Percentiles rank a stretch among this genome's conserved stretches.
Evolutionary conservation across 805 yeast species (phyloP).

Genomic region (Candida bentonensis): DNA sequence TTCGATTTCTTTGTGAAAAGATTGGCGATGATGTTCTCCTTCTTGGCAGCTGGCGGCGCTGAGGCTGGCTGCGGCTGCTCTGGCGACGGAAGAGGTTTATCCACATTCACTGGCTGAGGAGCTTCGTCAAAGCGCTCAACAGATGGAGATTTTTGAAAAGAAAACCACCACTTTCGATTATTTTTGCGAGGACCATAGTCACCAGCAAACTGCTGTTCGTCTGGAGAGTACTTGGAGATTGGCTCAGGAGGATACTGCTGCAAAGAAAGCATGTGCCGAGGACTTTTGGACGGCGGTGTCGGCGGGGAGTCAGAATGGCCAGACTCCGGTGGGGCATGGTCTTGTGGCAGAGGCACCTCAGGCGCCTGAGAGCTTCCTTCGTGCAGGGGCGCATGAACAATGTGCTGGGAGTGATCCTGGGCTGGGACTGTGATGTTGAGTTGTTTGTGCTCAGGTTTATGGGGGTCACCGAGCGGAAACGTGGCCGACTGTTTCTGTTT

Average conservation of each 20-base stretch:
- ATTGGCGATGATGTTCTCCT: neutral
- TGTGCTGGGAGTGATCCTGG: neutral
- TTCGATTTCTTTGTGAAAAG: neutral
- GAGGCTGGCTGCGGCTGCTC: neutral
- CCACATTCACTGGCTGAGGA: neutral
- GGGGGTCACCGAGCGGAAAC: neutral
- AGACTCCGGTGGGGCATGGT: neutral
- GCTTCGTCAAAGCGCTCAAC: neutral
- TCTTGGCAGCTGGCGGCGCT: neutral
- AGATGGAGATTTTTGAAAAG: neutral
- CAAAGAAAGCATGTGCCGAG: neutral
- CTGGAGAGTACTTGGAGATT: neutral
- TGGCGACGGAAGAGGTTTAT: neutral
- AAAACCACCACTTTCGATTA: neutral
- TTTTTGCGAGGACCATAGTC: conserved; percentile 1
- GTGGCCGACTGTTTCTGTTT: neutral
- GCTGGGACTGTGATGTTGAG: neutral
- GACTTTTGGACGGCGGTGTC: conserved; percentile 1
- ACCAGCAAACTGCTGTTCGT: neutral
- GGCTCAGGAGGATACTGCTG: neutral
- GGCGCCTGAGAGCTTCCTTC: too few relatives aligned
- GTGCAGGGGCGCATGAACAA: neutral
- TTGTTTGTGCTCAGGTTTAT: neutral
- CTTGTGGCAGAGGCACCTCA: neutral
- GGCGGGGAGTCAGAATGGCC: neutral